Conservation (phyloP, 768 basidiomycete genomes). For the Russula sp. region DNA sequence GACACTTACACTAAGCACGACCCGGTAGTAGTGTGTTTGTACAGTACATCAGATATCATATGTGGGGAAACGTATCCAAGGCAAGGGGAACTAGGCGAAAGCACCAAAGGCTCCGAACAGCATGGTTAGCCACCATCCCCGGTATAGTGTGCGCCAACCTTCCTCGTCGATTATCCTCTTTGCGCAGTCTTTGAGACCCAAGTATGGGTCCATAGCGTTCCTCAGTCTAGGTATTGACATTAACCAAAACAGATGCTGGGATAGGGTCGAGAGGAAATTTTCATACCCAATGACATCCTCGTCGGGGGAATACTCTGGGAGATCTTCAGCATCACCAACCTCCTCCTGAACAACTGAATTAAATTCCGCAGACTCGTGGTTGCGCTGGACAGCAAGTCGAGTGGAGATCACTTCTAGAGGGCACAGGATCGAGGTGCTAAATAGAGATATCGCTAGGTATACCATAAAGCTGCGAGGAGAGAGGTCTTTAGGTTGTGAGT, state of each 20-base stretch:
- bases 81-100: constrained; percentile 29
- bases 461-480: constrained; percentile 46
- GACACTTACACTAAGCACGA: background rate
- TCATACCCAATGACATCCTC: constrained; percentile 84
- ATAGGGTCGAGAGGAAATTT: background rate
- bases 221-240: constrained; percentile 32
- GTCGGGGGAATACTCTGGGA: constrained; percentile 55
- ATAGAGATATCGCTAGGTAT: constrained; percentile 49
- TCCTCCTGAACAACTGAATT: constrained; percentile 72
- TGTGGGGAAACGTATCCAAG: background rate
- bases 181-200: constrained; percentile 65
- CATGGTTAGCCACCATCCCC: constrained; percentile 83
- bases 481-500: constrained; percentile 36
- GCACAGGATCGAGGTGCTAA: constrained; percentile 55
- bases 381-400: constrained; percentile 77
- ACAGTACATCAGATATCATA: constrained; percentile 8
- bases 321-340: constrained; percentile 56
- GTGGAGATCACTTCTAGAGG: constrained; percentile 79
- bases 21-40: background rate
- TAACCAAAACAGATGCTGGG: constrained; percentile 1
- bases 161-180: constrained; percentile 77
- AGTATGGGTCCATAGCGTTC: constrained; percentile 75
- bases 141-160: constrained; percentile 64
- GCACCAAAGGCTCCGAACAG: constrained; percentile 55
- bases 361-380: constrained; percentile 69